A percentile compares a stretch with the other conserved stretches of the same genome.
phyloP scores from a whole-genome alignment of 2,329 filamentous ascomycete genomes.

The Diaporthe citrichinensis region DNA sequence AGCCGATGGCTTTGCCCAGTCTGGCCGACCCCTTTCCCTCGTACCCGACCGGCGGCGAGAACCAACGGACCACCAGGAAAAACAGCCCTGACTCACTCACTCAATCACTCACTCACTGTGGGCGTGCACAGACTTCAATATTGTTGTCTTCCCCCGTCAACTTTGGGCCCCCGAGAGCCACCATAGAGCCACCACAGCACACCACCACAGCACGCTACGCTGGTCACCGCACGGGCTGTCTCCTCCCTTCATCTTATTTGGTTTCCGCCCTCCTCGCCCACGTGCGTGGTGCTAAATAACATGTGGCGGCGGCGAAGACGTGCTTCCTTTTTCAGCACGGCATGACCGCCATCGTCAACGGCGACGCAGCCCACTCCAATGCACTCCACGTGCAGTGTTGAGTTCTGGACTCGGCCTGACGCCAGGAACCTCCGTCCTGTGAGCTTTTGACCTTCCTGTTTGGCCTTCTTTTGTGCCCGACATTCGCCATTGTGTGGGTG shows the following conservation, averaged over 20 bases:
- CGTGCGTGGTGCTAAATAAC: slow-evolving; percentile 13
- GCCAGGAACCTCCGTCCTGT: background rate
- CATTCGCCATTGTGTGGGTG: background rate
- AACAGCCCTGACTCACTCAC: no score
- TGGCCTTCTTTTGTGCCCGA: background rate
- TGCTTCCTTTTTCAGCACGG: slow-evolving; percentile 3
- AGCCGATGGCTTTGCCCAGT: background rate
- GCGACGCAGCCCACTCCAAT: background rate
- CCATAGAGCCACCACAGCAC: background rate
- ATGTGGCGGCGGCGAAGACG: slow-evolving; percentile 8
- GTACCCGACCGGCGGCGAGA: background rate
- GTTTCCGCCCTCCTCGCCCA: slow-evolving; percentile 7
- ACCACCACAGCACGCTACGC: background rate
- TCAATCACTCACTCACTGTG: background rate
- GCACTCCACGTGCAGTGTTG: background rate
- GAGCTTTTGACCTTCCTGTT: background rate
- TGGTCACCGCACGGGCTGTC: background rate
- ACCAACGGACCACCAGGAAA: background rate
- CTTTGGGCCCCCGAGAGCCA: background rate
- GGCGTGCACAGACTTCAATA: background rate
- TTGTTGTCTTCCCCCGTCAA: background rate
- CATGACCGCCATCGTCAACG: slow-evolving; percentile 20
- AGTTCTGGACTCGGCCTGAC: background rate
- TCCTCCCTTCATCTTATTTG: slow-evolving; percentile 5
- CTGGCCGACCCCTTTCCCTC: background rate